These are phyloP conservation scores for Carex littledalei DNA, from an alignment of 176 grass and related monocot species.

Conservation along the genomic window DNA sequence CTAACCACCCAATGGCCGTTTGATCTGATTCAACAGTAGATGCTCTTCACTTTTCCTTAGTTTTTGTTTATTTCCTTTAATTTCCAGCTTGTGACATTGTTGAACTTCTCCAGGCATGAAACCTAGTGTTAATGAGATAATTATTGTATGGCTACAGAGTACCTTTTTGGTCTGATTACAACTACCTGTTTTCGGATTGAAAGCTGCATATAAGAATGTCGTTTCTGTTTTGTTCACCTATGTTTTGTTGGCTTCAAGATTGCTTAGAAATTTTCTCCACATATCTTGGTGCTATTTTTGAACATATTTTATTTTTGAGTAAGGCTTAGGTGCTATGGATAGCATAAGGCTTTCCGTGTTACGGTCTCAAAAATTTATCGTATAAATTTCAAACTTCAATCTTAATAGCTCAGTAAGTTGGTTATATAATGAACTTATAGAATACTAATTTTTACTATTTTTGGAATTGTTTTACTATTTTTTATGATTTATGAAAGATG, in stretches of 20 bases:
- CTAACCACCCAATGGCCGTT: slow-evolving; percentile 25
- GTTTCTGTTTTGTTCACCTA: background rate
- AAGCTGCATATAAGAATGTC: background rate
- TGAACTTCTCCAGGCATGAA: background rate
- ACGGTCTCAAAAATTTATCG: too few species aligned
- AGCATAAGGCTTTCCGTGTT: too few species aligned
- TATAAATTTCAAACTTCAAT: too few species aligned
- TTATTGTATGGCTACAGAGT: background rate
- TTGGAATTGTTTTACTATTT: too few species aligned
- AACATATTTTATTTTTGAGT: background rate
- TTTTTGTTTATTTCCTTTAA: background rate
- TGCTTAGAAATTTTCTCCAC: background rate
- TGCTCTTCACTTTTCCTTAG: background rate
- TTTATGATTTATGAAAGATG: too few species aligned
- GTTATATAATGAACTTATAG: too few species aligned
- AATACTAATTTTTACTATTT: too few species aligned
- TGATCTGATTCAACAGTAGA: slow-evolving; percentile 14
- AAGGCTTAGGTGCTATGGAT: too few species aligned
- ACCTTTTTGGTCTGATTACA: slow-evolving; percentile 4
- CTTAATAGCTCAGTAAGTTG: too few species aligned
- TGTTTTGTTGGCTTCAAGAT: background rate
- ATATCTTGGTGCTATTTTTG: background rate
- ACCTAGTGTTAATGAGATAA: slow-evolving; percentile 14
- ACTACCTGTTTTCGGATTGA: background rate
- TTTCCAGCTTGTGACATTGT: background rate